A percentile compares a stretch with the other conserved stretches of the same genome.
These are phyloP conservation scores for Capsicum chinense DNA, from an alignment of 257 asterid species.

Conservation along the genomic window DNA sequence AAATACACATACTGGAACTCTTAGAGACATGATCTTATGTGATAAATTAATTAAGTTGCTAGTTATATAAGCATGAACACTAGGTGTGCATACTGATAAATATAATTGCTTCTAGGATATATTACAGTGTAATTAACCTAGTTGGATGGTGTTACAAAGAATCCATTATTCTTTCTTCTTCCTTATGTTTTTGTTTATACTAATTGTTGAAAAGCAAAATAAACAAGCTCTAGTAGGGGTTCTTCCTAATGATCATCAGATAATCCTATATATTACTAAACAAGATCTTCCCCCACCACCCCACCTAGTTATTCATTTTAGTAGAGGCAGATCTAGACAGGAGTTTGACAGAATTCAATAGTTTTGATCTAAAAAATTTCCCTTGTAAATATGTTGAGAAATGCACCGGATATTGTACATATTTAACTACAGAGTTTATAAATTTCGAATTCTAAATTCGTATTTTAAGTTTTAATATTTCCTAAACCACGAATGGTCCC, in stretches of 20 bases:
- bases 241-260: neutral
- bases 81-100: neutral
- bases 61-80: neutral
- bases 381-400: neutral
- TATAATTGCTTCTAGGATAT: neutral
- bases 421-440: neutral
- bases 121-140: neutral
- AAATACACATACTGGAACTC: neutral
- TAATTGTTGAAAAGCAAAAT: neutral
- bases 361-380: neutral
- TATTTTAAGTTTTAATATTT: neutral
- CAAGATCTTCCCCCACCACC: neutral
- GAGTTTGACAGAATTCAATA: neutral
- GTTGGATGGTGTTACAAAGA: neutral
- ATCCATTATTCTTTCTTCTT: neutral
- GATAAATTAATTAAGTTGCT: neutral
- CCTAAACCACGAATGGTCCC: neutral
- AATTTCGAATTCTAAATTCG: neutral
- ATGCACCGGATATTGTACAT: neutral
- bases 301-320: neutral
- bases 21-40: neutral
- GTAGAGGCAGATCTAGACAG: neutral
- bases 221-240: neutral
- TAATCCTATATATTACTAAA: neutral
- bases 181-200: neutral